Conservation (phyloP, 208 protist genomes). For the Willaertia magna region DNA sequence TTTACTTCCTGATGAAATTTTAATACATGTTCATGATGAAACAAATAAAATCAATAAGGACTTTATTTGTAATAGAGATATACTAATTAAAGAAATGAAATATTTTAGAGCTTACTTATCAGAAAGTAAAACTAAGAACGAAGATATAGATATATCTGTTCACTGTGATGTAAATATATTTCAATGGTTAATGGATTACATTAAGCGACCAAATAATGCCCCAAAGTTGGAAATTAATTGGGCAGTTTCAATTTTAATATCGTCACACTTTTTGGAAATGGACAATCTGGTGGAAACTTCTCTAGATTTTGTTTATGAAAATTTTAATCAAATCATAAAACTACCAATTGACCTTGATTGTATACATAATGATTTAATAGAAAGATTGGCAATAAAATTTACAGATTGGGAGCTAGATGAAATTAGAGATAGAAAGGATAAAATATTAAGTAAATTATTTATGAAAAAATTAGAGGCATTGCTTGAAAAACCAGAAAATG, state of each 20-base stretch:
- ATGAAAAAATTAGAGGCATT: constrained; percentile 21
- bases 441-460: constrained; percentile 23
- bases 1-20: background rate
- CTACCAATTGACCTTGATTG: constrained; percentile 34
- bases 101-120: constrained; percentile 32
- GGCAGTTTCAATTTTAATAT: constrained; percentile 34
- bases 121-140: background rate
- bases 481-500: background rate
- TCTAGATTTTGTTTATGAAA: constrained; percentile 19
- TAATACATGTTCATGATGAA: constrained; percentile 1
- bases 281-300: constrained; percentile 14
- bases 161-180: constrained; percentile 35
- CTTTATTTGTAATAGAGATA: constrained; percentile 23
- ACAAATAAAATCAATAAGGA: constrained; percentile 18
- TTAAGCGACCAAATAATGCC: background rate
- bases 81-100: constrained; percentile 28
- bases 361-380: constrained; percentile 18
- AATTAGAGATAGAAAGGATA: constrained; percentile 23
- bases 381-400: constrained; percentile 13
- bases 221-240: constrained; percentile 11
- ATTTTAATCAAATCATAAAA: constrained; percentile 28
- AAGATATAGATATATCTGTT: constrained; percentile 32
- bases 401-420: constrained; percentile 25
- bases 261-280: constrained; percentile 38
- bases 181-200: constrained; percentile 36